These are phyloP conservation scores for Plenodomus lindquistii DNA, from an alignment of 2,329 filamentous ascomycete genomes.

Conservation along the genomic window DNA sequence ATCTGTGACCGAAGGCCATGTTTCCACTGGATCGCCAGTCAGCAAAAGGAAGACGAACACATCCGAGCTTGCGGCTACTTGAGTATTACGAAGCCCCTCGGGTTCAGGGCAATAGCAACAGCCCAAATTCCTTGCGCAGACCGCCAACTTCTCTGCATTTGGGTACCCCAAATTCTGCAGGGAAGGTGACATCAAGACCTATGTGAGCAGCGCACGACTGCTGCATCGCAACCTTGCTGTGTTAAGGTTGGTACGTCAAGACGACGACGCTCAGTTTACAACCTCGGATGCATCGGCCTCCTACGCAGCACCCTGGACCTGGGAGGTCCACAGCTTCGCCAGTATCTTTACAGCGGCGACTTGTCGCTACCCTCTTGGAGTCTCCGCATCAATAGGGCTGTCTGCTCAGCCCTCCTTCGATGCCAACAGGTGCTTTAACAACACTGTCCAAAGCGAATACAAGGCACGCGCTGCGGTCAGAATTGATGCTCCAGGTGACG, in stretches of 20 bases:
- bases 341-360: constrained; percentile 24
- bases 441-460: constrained; percentile 14
- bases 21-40: constrained; percentile 30
- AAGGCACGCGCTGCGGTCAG: constrained; percentile 18
- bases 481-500: constrained; percentile 13
- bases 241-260: too few relatives aligned
- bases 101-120: background rate
- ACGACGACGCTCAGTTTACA: constrained; percentile 11
- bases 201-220: too few relatives aligned
- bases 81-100: background rate
- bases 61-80: background rate
- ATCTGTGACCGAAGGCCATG: constrained; percentile 17
- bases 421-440: constrained; percentile 16
- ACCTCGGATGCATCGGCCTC: constrained; percentile 8
- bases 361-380: constrained; percentile 24
- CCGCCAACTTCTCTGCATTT: background rate
- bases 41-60: constrained; percentile 19
- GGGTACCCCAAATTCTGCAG: background rate
- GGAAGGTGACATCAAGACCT: background rate
- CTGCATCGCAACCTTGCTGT: too few relatives aligned
- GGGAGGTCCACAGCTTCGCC: constrained; percentile 19
- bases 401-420: constrained; percentile 17
- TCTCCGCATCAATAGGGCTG: constrained; percentile 15
- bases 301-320: constrained; percentile 11
- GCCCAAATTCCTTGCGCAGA: background rate